Evolutionary conservation across 306 rosid genomes (phyloP).

Genomic region (Hippophae rhamnoides): DNA sequence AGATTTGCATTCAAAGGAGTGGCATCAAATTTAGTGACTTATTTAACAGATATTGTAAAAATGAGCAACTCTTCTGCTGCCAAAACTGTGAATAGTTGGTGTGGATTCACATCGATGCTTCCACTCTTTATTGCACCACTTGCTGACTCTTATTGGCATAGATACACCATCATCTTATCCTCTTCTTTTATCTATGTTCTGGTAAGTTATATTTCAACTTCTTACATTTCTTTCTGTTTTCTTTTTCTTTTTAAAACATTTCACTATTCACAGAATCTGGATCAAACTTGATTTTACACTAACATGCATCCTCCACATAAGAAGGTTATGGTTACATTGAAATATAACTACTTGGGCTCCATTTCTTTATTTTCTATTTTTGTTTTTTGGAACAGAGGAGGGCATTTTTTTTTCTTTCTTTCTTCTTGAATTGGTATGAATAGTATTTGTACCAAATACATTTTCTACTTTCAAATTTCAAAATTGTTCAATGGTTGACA

Average conservation of each 20-base stretch:
- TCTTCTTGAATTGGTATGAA: too few species aligned
- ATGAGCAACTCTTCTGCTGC: constrained; percentile 91
- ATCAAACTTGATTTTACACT: too few species aligned
- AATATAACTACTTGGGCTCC: too few species aligned
- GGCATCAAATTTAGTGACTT: constrained; percentile 70
- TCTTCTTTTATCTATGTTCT: constrained; percentile 60
- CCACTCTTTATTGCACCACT: constrained; percentile 81
- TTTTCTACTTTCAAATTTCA: too few species aligned
- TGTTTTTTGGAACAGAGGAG: too few species aligned
- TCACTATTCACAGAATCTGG: too few species aligned
- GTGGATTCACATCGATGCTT: constrained; percentile 78
- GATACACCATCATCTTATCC: constrained; percentile 58
- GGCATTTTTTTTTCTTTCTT: too few species aligned
- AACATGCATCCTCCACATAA: too few species aligned
- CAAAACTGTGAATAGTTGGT: constrained; percentile 74
- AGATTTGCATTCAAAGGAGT: constrained; percentile 92
- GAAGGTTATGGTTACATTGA: too few species aligned
- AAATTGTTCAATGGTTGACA: too few species aligned
- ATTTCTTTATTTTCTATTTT: too few species aligned
- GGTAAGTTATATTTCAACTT: constrained; percentile 37
- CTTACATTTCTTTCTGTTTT: constrained; percentile 11
- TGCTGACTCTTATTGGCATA: constrained; percentile 71
- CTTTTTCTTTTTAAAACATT: not conserved
- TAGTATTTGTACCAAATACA: too few species aligned
- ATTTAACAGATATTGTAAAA: constrained; percentile 69